These are phyloP conservation scores for Saccharomycopsis capsularis DNA, from an alignment of 805 yeast species.

Conservation along the genomic window DNA sequence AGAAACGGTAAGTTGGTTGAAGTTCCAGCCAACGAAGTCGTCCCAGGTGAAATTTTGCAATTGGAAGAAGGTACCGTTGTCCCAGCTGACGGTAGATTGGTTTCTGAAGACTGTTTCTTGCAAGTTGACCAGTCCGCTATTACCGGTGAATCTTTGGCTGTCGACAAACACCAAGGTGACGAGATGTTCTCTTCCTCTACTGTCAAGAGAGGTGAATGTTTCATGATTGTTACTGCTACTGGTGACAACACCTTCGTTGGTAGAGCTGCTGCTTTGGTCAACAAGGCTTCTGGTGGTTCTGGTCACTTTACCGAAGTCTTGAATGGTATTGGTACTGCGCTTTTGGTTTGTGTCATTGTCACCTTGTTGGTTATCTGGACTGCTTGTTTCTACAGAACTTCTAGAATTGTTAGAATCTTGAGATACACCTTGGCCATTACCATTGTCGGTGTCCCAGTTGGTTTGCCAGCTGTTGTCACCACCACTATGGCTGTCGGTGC, in stretches of 20 bases:
- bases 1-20: conserved; percentile 76
- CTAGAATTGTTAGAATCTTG: conserved; percentile 77
- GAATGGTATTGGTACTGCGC: conserved; percentile 94
- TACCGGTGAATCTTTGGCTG: conserved; percentile 96
- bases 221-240: conserved; percentile 89
- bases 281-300: conserved; percentile 85
- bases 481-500: conserved; percentile 99
- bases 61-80: conserved; percentile 90
- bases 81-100: conserved; percentile 89
- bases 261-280: conserved; percentile 94
- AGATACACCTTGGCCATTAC: conserved; percentile 93
- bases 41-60: conserved; percentile 91
- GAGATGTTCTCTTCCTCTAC: conserved; percentile 86
- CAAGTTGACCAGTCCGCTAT: conserved; percentile 96
- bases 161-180: conserved; percentile 86
- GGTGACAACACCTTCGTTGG: conserved; percentile 96
- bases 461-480: conserved; percentile 97
- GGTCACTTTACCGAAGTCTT: conserved; percentile 98
- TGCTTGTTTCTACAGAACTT: conserved; percentile 91
- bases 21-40: conserved; percentile 76
- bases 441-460: conserved; percentile 97
- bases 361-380: conserved; percentile 88
- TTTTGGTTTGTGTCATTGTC: conserved; percentile 79
- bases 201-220: conserved; percentile 92
- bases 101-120: conserved; percentile 76